A percentile compares a stretch with the other conserved stretches of the same genome.
These are phyloP conservation scores for Monilinia fructigena DNA, from an alignment of 2,329 filamentous ascomycete species.

Conservation along the genomic window DNA sequence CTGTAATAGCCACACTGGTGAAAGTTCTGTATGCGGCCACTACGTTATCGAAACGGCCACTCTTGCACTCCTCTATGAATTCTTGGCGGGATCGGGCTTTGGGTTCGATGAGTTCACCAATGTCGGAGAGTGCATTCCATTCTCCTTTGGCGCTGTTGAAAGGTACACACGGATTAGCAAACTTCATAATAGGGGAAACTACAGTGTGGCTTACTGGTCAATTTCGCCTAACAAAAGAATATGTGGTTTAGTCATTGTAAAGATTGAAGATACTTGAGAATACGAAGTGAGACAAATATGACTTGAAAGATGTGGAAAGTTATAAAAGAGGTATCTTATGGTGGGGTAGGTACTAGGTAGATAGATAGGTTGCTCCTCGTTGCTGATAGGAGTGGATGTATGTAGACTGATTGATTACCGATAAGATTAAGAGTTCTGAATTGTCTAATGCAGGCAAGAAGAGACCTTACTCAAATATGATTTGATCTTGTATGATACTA, in stretches of 20 bases:
- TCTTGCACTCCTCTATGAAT: conserved; percentile 67
- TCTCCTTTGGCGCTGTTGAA: conserved; percentile 59
- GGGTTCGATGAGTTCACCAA: conserved; percentile 66
- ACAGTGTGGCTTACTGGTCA: conserved; percentile 53
- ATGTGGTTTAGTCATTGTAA: conserved; percentile 49
- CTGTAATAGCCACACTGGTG: conserved; percentile 61
- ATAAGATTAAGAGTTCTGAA: not conserved
- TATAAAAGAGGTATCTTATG: conserved; percentile 20
- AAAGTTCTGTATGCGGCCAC: conserved; percentile 71
- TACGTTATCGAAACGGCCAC: conserved; percentile 65
- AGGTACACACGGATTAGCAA: not conserved
- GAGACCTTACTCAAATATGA: not conserved
- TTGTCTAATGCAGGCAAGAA: not conserved
- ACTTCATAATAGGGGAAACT: conserved; percentile 6
- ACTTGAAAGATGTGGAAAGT: not conserved
- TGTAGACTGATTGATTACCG: not conserved
- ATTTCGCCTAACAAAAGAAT: conserved; percentile 63
- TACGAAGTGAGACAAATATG: not conserved
- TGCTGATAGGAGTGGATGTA: conserved; percentile 6
- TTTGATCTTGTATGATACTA: no score
- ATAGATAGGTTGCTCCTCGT: conserved; percentile 27
- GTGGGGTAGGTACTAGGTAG: conserved; percentile 31
- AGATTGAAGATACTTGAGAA: conserved; percentile 2
- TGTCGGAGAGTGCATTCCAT: conserved; percentile 59
- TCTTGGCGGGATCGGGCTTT: conserved; percentile 59